Conservation (phyloP, 2,329 filamentous ascomycete genomes). For the Aureobasidium sp. region DNA sequence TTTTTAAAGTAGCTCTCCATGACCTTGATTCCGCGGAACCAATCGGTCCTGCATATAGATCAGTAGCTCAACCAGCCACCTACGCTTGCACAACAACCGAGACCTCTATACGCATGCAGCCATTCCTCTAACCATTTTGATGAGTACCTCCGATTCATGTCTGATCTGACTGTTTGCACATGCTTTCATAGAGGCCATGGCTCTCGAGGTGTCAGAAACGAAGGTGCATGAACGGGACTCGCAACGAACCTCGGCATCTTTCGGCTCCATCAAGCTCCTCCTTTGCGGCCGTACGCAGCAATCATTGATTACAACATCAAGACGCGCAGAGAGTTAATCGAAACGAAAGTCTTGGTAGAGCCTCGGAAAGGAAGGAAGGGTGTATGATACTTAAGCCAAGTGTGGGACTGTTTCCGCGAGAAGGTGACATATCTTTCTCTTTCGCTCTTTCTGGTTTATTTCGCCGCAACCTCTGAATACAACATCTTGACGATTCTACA, state of each 20-base stretch:
- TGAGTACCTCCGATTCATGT: background rate
- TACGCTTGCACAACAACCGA: background rate
- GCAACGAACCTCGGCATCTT: background rate
- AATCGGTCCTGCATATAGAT: background rate
- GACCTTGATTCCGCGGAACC: background rate
- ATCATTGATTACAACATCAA: background rate
- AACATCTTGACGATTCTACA: background rate
- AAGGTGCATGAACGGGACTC: background rate
- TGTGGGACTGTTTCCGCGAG: background rate
- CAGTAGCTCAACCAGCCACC: background rate
- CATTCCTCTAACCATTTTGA: background rate
- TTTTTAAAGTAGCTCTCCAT: background rate
- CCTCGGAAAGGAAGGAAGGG: background rate
- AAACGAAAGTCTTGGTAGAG: slow-evolving; percentile 5
- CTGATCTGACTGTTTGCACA: background rate
- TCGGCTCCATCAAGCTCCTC: background rate
- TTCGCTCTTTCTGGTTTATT: background rate
- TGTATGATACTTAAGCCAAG: background rate
- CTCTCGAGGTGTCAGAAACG: background rate
- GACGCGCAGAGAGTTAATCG: background rate
- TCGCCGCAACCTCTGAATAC: background rate
- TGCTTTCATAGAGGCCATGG: background rate
- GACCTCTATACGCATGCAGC: background rate
- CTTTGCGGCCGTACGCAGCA: background rate
- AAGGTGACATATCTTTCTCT: background rate